phyloP scores from a whole-genome alignment of 2,329 filamentous ascomycete genomes.

The Trichoderma hamatum region DNA sequence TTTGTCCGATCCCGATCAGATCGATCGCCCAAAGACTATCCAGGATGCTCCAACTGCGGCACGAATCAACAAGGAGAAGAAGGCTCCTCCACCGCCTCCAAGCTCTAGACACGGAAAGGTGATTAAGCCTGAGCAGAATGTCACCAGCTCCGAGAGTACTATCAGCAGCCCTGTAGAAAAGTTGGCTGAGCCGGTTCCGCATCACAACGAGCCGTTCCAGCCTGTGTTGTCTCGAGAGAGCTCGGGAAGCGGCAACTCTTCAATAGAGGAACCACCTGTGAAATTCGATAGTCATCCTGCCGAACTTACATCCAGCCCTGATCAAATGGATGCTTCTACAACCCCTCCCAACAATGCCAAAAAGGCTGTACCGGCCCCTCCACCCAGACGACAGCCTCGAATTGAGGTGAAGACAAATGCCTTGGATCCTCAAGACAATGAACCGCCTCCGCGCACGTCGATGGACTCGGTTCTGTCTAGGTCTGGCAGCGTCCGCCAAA shows the following conservation, averaged over 20 bases:
- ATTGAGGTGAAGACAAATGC: slow-evolving; percentile 47
- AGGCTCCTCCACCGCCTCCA: slow-evolving; percentile 70
- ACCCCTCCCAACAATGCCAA: slow-evolving; percentile 34
- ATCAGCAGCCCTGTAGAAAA: slow-evolving; percentile 35
- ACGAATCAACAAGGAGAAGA: slow-evolving; percentile 48
- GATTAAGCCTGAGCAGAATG: slow-evolving; percentile 50
- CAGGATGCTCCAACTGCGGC: neutral
- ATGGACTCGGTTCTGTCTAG: slow-evolving; percentile 53
- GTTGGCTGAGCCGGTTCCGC: slow-evolving; percentile 22
- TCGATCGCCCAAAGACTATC: neutral
- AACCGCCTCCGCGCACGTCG: slow-evolving; percentile 52
- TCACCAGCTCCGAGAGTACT: neutral
- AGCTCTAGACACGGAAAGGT: slow-evolving; percentile 78
- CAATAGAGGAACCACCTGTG: neutral
- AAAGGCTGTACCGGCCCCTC: slow-evolving; percentile 54
- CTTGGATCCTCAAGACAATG: slow-evolving; percentile 37
- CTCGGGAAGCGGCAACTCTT: slow-evolving; percentile 2
- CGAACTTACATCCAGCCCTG: slow-evolving; percentile 10
- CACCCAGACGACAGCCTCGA: slow-evolving; percentile 50
- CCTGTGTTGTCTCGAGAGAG: slow-evolving; percentile 7
- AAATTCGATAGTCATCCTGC: neutral
- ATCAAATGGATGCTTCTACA: slow-evolving; percentile 6
- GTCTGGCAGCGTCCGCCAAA: slow-evolving; percentile 50
- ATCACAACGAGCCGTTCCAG: neutral
- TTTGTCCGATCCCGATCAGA: slow-evolving; percentile 22